Base-by-base conservation (phyloP, 148 eudicot genomes). In the Tetragonia tetragonoides region DNA sequence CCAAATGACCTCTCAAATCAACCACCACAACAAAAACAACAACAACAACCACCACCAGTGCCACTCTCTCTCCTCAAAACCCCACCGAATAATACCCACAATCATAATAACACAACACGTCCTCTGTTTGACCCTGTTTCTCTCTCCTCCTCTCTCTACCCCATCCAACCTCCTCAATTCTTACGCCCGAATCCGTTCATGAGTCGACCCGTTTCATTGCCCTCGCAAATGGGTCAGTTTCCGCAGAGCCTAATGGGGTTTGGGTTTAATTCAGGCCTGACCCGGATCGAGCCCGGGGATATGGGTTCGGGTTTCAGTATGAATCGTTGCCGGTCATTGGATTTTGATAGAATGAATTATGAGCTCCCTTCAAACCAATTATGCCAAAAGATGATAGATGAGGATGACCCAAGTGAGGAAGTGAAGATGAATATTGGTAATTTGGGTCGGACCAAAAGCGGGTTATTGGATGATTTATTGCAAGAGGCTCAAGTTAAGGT, bases 361-460 rank as follows among this genome's bases (percentile, higher is more conserved):
- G 91, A 87, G 90, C 97, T 92, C 87, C 90, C 97, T 90, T 94
- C 92, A 83, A 85, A 88, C 92, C 92, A 89, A 90, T 70, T 77
- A 67, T 68, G 28, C 83, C 81, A 78, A 66, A 76, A 78, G 60
- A 75, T 41, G 41, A 51, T 15, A 6, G 41, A 7, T 66, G 68
- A 81, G 40, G 47, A 77, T 15, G 40, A 16, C 79, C 34, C 77
- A 78, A 54, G 80, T 64, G 39, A 75, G 75, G 71, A 74, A 38
- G 42, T 61, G 79, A 64, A 62, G 73, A 61, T 37, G 63, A 72
- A 24, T 28, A 28, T 28, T 80, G 66, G 54, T 18, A 24, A 39
- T 77, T 59, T 75, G 73, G 77, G 75, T 68, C 70, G 80, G 74
- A 79, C 75, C 15, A 91, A 90, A 41, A 92, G 97, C 74, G 98